Evolutionary conservation across 108 stramenopile genomes (phyloP).

Genomic region (Cyclotella distinguenda): DNA sequence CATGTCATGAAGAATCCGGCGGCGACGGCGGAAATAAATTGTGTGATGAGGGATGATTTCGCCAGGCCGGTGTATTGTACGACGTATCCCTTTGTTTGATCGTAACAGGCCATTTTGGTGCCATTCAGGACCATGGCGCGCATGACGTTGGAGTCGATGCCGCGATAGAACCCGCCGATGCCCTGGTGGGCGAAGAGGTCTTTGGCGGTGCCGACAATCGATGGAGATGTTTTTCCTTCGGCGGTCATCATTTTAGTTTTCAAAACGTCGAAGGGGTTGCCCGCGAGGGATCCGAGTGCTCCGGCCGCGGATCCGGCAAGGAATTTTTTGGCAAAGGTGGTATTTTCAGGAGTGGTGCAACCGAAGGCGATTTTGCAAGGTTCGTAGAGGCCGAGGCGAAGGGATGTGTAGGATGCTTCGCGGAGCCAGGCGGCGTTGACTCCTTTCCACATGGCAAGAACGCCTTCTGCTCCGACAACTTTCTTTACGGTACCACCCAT

Average conservation of each 20-base stretch:
- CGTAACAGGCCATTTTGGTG: conserved; percentile 94
- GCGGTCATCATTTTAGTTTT: conserved; percentile 90
- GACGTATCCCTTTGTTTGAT: conserved; percentile 83
- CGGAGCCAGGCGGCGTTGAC: conserved; percentile 89
- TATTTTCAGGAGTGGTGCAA: conserved; percentile 63
- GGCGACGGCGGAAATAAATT: conserved; percentile 73
- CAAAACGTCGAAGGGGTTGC: conserved; percentile 91
- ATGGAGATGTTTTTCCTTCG: conserved; percentile 62
- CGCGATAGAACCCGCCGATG: conserved; percentile 89
- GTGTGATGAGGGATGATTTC: conserved; percentile 57
- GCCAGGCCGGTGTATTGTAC: conserved; percentile 61
- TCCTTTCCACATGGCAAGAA: conserved; percentile 86
- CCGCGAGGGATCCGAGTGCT: conserved; percentile 85
- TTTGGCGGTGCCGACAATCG: conserved; percentile 63
- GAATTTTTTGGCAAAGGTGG: conserved; percentile 85
- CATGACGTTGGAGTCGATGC: conserved; percentile 87
- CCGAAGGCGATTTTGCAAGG: conserved; percentile 87
- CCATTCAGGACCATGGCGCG: conserved; percentile 93
- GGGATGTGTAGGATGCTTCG: conserved; percentile 92
- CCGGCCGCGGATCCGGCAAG: conserved; percentile 83
- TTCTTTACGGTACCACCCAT: conserved; percentile 76
- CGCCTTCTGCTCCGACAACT: conserved; percentile 73
- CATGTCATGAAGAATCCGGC: conserved; percentile 96
- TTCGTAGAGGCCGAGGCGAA: conserved; percentile 90
- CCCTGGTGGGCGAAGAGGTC: conserved; percentile 76